Evolutionary conservation across 306 rosid species (phyloP), one percentile per base, ranked within the genome.

Genomic region (Canavalia ensiformis): DNA sequence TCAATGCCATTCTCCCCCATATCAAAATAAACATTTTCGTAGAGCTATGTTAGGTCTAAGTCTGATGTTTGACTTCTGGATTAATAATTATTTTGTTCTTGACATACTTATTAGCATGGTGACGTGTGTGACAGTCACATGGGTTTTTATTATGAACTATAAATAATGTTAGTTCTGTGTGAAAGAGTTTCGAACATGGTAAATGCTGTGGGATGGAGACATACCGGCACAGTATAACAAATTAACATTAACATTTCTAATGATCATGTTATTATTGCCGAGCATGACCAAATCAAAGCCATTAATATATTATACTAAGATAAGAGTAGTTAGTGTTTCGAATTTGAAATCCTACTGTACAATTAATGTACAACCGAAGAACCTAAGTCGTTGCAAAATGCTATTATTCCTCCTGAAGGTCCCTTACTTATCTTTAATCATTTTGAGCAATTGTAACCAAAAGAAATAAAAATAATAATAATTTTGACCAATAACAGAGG

Each of bases 51-150:
- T 28, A 62, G 52, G 13, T 62, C 73, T 70, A 54, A 42, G 28
- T 54, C 72, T 50, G 10, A 11, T 62, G 51, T 68, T 69, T 82
- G 78, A 76, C 86, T 69, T 68, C 6, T n/a, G 39, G 66, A 54
- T 30, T 44, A 28, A 74, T 44, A 28, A 74, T 28, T 74, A 55
- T 79, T 42, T 34, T 74, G 70, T 47, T 74, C 12, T 33, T 45
- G 13, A 42, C 57, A 65, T 35, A 67, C 44, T 49, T 11, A 12
- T 46, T 67, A 33, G 13, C 71, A 57, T 35, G 70, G 70, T 12
- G 77, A 76, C 66, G 41, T 62, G 41, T 62, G 72, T 71, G 72
- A 72, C 34, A 41, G 5, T 11, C 81, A 78, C 68, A 55, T 65
- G 68, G 37, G 45, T 37, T 37, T 37, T 56, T n/a, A 11, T 58